Conservation (phyloP, 1,284 basidiomycete species). For the Hemileia vastatrix region DNA sequence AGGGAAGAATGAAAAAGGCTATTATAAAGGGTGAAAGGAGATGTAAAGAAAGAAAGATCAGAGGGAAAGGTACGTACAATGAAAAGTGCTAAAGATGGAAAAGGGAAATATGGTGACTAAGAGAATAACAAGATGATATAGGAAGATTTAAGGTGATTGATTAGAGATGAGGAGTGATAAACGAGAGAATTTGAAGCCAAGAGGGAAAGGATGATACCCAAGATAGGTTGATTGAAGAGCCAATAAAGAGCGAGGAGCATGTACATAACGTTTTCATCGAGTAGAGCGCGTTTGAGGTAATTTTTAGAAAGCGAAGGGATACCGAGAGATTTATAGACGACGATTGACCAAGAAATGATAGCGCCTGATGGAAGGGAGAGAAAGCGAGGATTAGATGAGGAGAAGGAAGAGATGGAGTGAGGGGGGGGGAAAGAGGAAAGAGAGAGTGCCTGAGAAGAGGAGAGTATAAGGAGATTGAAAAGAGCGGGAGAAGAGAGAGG, state of each 20-base stretch:
- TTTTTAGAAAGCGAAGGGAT: slow-evolving; percentile 40
- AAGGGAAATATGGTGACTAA: slow-evolving; percentile 42
- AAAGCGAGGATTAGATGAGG: background rate
- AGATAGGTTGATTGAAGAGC: slow-evolving; percentile 44
- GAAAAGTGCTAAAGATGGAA: slow-evolving; percentile 44
- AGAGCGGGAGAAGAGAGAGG: slow-evolving; percentile 28
- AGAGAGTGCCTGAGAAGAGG: slow-evolving; percentile 6
- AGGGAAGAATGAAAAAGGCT: background rate
- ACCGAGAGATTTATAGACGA: slow-evolving; percentile 39
- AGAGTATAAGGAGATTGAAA: slow-evolving; percentile 25
- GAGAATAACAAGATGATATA: background rate
- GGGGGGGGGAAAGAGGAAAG: background rate
- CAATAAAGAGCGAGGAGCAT: slow-evolving; percentile 43
- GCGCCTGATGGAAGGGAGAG: slow-evolving; percentile 30
- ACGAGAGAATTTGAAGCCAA: slow-evolving; percentile 1
- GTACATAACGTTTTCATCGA: slow-evolving; percentile 46
- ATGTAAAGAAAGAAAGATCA: slow-evolving; percentile 1
- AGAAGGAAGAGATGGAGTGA: background rate
- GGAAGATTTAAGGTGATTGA: background rate
- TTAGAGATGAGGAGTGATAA: background rate
- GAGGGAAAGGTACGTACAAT: slow-evolving; percentile 31
- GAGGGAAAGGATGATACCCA: slow-evolving; percentile 25
- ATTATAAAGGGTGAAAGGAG: background rate
- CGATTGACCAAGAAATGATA: slow-evolving; percentile 44
- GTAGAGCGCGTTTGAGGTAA: slow-evolving; percentile 42